phyloP scores from a whole-genome alignment of 768 basidiomycete genomes.

The Psilocybe tampanensis region DNA sequence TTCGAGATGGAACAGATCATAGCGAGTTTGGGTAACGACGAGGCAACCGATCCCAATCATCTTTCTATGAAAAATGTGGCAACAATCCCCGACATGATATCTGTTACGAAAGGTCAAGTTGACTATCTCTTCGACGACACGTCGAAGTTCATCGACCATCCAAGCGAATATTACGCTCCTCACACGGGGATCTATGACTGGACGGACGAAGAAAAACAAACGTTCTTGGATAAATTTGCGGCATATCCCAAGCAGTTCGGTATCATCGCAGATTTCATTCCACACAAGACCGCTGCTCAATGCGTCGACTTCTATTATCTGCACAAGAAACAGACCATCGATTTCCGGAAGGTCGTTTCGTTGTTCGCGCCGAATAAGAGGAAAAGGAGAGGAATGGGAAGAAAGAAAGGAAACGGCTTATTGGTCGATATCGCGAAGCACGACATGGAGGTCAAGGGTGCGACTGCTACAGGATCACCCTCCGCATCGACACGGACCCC shows the following conservation, averaged over 20 bases:
- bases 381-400: conserved; percentile 60
- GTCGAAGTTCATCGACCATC: conserved; percentile 78
- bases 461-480: conserved; percentile 27
- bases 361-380: conserved; percentile 69
- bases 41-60: conserved; percentile 88
- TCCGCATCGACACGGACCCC: conserved; percentile 38
- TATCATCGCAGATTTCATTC: conserved; percentile 78
- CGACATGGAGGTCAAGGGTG: conserved; percentile 55
- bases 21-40: conserved; percentile 90
- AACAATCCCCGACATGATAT: conserved; percentile 88
- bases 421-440: conserved; percentile 81
- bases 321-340: conserved; percentile 86
- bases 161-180: conserved; percentile 74
- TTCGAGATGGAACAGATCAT: conserved; percentile 98
- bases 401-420: conserved; percentile 81
- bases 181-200: conserved; percentile 80
- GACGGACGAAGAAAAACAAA: conserved; percentile 82
- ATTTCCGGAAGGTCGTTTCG: conserved; percentile 78
- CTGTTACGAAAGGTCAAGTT: conserved; percentile 60
- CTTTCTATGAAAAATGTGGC: conserved; percentile 88
- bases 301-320: conserved; percentile 95
- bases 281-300: conserved; percentile 85
- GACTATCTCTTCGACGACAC: conserved; percentile 80
- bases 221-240: conserved; percentile 81
- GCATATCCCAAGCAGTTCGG: conserved; percentile 94